phyloP scores from a whole-genome alignment of 768 basidiomycete genomes.

The Hebeloma cylindrosporum region DNA sequence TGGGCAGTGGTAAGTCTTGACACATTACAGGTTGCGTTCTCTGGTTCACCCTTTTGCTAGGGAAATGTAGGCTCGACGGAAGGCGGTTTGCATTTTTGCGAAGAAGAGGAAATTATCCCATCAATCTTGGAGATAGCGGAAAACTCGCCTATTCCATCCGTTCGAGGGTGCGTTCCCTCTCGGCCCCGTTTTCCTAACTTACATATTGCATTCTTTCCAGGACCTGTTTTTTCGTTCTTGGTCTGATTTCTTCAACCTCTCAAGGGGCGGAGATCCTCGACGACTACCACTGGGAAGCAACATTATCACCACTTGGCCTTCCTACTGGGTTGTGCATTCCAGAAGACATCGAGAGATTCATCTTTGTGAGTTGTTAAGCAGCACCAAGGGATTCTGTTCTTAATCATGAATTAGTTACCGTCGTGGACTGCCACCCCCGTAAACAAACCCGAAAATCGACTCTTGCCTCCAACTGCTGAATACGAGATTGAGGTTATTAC shows the following conservation, averaged over 20 bases:
- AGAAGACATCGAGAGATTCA: slow-evolving; percentile 75
- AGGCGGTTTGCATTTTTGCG: slow-evolving; percentile 90
- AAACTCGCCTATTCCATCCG: slow-evolving; percentile 83
- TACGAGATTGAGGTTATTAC: slow-evolving; percentile 82
- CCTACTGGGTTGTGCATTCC: slow-evolving; percentile 94
- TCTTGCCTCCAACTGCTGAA: slow-evolving; percentile 65
- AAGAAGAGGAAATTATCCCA: slow-evolving; percentile 93
- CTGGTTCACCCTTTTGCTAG: slow-evolving; percentile 38
- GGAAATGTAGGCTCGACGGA: slow-evolving; percentile 92
- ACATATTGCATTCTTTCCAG: slow-evolving; percentile 39
- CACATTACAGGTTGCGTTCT: no score
- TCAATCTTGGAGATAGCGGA: slow-evolving; percentile 90
- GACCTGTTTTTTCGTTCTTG: slow-evolving; percentile 95
- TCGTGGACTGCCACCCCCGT: slow-evolving; percentile 52
- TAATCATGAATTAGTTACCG: slow-evolving; percentile 57
- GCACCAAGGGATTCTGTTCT: neutral
- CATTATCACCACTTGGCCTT: slow-evolving; percentile 77
- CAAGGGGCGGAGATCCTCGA: slow-evolving; percentile 93
- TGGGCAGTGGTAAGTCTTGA: slow-evolving; percentile 86
- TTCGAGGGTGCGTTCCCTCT: slow-evolving; percentile 76
- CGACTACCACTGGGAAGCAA: slow-evolving; percentile 93
- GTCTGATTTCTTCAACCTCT: slow-evolving; percentile 86
- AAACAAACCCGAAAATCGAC: slow-evolving; percentile 41
- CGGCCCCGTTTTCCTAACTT: neutral
- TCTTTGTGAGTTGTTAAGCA: slow-evolving; percentile 53